These are phyloP conservation scores for Clausena lansium DNA, from an alignment of 345 rosid genomes.

Conservation along the genomic window DNA sequence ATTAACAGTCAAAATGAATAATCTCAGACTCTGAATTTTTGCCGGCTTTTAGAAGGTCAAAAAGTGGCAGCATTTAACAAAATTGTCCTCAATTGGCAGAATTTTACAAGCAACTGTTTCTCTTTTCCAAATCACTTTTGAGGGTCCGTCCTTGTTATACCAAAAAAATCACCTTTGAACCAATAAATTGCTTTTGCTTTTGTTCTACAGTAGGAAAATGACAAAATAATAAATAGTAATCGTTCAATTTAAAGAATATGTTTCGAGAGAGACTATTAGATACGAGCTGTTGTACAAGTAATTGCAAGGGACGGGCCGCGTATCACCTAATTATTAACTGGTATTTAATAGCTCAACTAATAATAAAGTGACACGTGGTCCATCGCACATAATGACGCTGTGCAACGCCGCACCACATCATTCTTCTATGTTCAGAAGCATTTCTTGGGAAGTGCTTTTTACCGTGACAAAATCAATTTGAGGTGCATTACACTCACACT, in stretches of 20 bases:
- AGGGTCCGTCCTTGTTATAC: too few species aligned
- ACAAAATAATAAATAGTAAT: background rate
- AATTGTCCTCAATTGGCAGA: background rate
- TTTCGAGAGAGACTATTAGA: background rate
- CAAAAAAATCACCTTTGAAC: too few species aligned
- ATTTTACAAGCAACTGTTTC: background rate
- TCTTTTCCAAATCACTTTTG: background rate
- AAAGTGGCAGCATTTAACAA: constrained; percentile 12
- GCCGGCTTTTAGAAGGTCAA: constrained; percentile 25
- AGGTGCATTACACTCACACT: too few species aligned
- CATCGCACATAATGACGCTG: too few species aligned
- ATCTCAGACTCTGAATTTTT: background rate
- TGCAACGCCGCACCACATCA: too few species aligned
- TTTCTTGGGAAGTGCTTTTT: too few species aligned
- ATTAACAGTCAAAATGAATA: background rate
- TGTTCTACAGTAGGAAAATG: background rate
- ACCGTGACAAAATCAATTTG: too few species aligned
- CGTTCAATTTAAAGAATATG: background rate
- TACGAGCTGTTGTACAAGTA: rapidly evolving
- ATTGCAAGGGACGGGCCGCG: rapidly evolving
- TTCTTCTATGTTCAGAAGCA: too few species aligned
- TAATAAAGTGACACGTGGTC: too few species aligned
- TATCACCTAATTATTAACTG: too few species aligned
- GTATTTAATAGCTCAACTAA: too few species aligned
- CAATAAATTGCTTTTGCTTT: background rate